Percentiles rank a stretch among this genome's conserved stretches.
These are phyloP conservation scores for Scedosporium apiospermum DNA, from an alignment of 2,329 filamentous ascomycete species.

Conservation along the genomic window DNA sequence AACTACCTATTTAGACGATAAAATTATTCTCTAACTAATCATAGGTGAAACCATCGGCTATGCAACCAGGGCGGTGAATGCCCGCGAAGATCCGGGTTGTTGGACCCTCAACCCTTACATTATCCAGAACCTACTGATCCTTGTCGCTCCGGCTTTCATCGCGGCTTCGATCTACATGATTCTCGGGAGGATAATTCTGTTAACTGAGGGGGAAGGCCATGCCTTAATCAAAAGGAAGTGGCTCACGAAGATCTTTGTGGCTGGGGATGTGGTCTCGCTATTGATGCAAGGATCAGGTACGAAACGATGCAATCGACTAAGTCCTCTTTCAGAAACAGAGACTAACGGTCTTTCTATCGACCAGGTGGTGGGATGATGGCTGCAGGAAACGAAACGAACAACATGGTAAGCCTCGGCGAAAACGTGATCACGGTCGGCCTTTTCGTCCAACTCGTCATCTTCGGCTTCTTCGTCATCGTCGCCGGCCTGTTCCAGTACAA, in stretches of 20 bases:
- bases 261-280: slow-evolving; percentile 43
- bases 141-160: slow-evolving; percentile 37
- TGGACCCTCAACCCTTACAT: slow-evolving; percentile 24
- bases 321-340: not conserved
- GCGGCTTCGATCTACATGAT: slow-evolving; percentile 43
- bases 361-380: slow-evolving; percentile 24
- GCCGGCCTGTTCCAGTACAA: slow-evolving; percentile 32
- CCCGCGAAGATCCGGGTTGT: slow-evolving; percentile 16
- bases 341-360: too few relatives aligned
- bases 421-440: slow-evolving; percentile 42
- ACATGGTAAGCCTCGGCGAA: slow-evolving; percentile 21
- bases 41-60: slow-evolving; percentile 15
- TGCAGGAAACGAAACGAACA: not conserved
- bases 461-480: slow-evolving; percentile 41
- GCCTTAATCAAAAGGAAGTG: slow-evolving; percentile 24
- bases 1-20: not conserved
- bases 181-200: slow-evolving; percentile 31
- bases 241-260: slow-evolving; percentile 46
- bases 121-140: slow-evolving; percentile 31
- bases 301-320: not conserved
- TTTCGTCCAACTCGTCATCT: slow-evolving; percentile 42
- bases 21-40: slow-evolving; percentile 12
- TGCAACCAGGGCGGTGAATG: slow-evolving; percentile 4
- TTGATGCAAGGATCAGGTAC: slow-evolving; percentile 32
- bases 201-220: slow-evolving; percentile 23